Conservation (phyloP, 352 stramenopile species). For the Pythium utonaiense region DNA sequence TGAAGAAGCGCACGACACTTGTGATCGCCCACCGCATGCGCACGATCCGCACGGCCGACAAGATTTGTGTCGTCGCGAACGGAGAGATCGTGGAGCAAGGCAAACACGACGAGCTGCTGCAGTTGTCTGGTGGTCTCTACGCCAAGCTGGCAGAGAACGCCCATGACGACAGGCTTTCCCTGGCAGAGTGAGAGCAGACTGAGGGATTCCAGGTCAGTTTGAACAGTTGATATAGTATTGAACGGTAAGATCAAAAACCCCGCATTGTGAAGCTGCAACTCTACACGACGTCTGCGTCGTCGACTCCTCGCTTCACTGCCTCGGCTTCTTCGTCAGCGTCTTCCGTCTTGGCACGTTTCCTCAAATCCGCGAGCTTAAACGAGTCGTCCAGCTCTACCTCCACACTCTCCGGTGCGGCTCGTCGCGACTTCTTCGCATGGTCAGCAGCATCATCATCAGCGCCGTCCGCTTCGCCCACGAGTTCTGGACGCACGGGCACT, state of each 20-base stretch:
- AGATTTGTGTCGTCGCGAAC: conserved; percentile 93
- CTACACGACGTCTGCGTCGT: conserved; percentile 14
- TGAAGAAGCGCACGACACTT: conserved; percentile 80
- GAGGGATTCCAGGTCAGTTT: not conserved
- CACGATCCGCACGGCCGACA: conserved; percentile 92
- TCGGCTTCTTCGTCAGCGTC: not conserved
- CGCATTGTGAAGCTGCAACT: not conserved
- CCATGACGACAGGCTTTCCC: conserved; percentile 15
- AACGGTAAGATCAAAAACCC: not conserved
- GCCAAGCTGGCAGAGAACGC: conserved; percentile 20
- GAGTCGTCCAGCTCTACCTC: conserved; percentile 17
- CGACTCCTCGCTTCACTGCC: not conserved
- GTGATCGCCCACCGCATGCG: conserved; percentile 93
- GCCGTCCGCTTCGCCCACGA: conserved; percentile 14
- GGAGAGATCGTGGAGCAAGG: conserved; percentile 90
- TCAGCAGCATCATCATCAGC: not conserved
- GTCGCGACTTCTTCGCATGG: not conserved
- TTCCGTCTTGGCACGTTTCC: conserved; percentile 1
- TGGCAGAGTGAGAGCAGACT: not conserved
- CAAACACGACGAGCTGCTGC: conserved; percentile 88
- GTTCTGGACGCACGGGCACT: conserved; percentile 48
- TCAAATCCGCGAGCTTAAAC: conserved; percentile 17
- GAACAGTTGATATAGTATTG: not conserved
- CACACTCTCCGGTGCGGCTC: conserved; percentile 6
- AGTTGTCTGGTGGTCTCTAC: conserved; percentile 16